These are phyloP conservation scores for Rubia tinctorum DNA, from an alignment of 305 asterid genomes.

Conservation along the genomic window DNA sequence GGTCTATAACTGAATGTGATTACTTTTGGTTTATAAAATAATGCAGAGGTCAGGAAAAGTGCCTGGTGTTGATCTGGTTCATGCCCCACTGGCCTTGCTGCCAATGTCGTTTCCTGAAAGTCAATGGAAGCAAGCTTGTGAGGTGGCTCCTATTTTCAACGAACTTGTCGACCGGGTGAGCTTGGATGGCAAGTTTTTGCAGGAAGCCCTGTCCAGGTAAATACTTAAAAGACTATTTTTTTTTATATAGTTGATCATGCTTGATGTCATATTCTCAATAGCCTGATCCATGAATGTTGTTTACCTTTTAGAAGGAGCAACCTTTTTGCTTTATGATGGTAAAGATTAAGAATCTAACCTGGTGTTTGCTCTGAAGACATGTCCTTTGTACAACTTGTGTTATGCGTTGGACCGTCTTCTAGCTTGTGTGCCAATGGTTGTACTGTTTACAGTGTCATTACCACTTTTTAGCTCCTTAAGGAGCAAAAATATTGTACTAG, in stretches of 20 bases:
- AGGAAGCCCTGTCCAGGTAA: conserved; percentile 89
- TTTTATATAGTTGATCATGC: background rate
- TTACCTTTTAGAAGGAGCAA: background rate
- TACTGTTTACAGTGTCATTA: background rate
- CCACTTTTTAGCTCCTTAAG: background rate
- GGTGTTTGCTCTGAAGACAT: background rate
- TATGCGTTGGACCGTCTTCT: background rate
- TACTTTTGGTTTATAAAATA: conserved; percentile 13
- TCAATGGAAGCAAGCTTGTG: conserved; percentile 83
- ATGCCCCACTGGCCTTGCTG: conserved; percentile 82
- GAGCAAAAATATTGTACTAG: background rate
- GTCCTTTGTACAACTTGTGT: background rate
- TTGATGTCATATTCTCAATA: background rate
- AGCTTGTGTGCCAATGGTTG: background rate
- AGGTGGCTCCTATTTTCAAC: conserved; percentile 92
- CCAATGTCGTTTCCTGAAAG: conserved; percentile 80
- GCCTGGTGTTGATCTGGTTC: conserved; percentile 85
- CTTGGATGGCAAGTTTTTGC: conserved; percentile 81
- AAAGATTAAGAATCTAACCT: background rate
- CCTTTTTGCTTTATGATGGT: background rate
- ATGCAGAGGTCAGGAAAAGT: conserved; percentile 75
- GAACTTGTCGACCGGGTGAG: conserved; percentile 91
- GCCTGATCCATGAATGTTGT: background rate
- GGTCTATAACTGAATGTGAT: background rate
- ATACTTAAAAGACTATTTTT: background rate